Conservation (phyloP, 129 eudicot genomes). For the Centrapalus pauciflorus region DNA sequence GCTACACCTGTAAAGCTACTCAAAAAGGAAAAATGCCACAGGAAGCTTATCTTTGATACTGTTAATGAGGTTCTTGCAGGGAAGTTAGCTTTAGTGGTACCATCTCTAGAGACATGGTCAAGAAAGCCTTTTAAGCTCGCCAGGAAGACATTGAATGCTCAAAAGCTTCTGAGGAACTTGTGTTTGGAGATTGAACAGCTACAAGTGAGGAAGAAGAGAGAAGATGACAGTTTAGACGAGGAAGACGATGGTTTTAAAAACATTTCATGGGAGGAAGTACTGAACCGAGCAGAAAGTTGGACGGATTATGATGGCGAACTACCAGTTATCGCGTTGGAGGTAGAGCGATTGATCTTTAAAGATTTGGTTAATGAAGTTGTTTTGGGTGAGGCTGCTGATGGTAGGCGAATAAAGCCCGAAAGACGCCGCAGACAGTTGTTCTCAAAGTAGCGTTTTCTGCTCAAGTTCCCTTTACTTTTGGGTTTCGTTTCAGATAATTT, state of each 20-base stretch:
- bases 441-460: slow-evolving; percentile 35
- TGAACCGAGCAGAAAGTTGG: slow-evolving; percentile 59
- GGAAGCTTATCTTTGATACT: slow-evolving; percentile 78
- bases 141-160: slow-evolving; percentile 55
- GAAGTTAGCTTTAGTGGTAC: slow-evolving; percentile 42
- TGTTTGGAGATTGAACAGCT: slow-evolving; percentile 67
- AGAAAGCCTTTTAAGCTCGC: slow-evolving; percentile 37
- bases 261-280: slow-evolving; percentile 64
- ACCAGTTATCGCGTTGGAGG: slow-evolving; percentile 65
- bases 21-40: slow-evolving; percentile 47
- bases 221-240: slow-evolving; percentile 41
- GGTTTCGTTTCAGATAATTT: slow-evolving; percentile 16
- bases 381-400: slow-evolving; percentile 56
- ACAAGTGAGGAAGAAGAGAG: slow-evolving; percentile 31
- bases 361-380: slow-evolving; percentile 81
- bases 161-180: slow-evolving; percentile 69
- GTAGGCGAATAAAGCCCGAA: slow-evolving; percentile 37
- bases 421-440: slow-evolving; percentile 60
- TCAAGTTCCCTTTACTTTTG: slow-evolving; percentile 11
- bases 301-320: slow-evolving; percentile 49
- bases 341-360: slow-evolving; percentile 77
- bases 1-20: slow-evolving; percentile 23
- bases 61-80: slow-evolving; percentile 70
- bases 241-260: slow-evolving; percentile 58
- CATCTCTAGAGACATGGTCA: slow-evolving; percentile 36